Percentiles rank a stretch among this genome's conserved stretches.
phyloP scores from a whole-genome alignment of 2,329 filamentous ascomycete genomes.

The Thielaviopsis euricoi region DNA sequence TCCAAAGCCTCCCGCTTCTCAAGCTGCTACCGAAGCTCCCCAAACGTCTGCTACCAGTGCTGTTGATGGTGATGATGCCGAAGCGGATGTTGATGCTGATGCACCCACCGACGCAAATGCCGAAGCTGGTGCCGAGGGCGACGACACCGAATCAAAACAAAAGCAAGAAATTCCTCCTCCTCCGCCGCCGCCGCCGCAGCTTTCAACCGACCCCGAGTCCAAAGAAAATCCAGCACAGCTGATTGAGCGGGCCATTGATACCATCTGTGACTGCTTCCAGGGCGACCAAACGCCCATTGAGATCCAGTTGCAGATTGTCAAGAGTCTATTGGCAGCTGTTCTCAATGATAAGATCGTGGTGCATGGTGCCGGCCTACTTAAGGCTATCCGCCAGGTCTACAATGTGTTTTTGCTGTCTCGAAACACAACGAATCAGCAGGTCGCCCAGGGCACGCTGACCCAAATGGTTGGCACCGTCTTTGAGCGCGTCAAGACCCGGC shows the following conservation, averaged over 20 bases:
- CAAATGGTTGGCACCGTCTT: slow-evolving; percentile 99
- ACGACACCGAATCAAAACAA: background rate
- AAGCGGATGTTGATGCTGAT: background rate
- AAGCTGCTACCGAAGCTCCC: slow-evolving; percentile 23
- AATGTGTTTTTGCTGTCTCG: slow-evolving; percentile 96
- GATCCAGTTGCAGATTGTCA: slow-evolving; percentile 94
- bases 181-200: no score
- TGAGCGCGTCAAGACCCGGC: slow-evolving; percentile 72
- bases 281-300: slow-evolving; percentile 85
- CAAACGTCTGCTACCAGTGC: background rate
- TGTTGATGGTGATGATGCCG: background rate
- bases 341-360: slow-evolving; percentile 98
- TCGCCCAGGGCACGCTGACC: slow-evolving; percentile 88
- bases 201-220: slow-evolving; percentile 24
- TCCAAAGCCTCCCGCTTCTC: background rate
- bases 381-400: slow-evolving; percentile 94
- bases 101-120: background rate
- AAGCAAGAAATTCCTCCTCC: background rate
- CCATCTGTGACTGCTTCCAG: slow-evolving; percentile 98
- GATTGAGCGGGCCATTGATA: slow-evolving; percentile 95
- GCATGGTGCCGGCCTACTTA: slow-evolving; percentile 85
- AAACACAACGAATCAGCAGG: slow-evolving; percentile 86
- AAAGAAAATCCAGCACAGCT: slow-evolving; percentile 39
- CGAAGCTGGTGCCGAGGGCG: slow-evolving; percentile 23
- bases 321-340: slow-evolving; percentile 86